Conservation (phyloP, 495 filamentous ascomycete species). For the Neurospora tetraspora region DNA sequence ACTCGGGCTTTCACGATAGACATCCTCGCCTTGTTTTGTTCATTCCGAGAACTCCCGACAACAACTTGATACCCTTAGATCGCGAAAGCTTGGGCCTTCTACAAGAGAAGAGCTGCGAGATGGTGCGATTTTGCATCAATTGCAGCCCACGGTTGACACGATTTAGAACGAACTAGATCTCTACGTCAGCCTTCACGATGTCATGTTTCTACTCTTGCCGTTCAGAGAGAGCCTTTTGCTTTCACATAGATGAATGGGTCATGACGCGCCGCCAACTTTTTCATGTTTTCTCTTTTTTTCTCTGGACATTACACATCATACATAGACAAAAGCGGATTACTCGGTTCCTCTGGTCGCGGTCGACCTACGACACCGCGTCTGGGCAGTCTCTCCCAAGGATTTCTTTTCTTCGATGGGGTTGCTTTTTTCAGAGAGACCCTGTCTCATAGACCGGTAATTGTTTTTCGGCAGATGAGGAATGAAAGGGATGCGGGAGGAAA, state of each 20-base stretch:
- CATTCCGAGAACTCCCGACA: slow-evolving; percentile 16
- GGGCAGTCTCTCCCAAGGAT: slow-evolving; percentile 15
- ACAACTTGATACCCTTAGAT: slow-evolving; percentile 36
- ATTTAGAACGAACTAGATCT: slow-evolving; percentile 25
- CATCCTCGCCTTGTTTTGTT: slow-evolving; percentile 13
- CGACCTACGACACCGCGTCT: slow-evolving; percentile 15
- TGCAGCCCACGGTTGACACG: slow-evolving; percentile 19
- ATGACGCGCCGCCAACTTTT: slow-evolving; percentile 24
- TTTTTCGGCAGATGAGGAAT: slow-evolving; percentile 32
- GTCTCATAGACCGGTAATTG: slow-evolving; percentile 33
- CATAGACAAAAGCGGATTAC: slow-evolving; percentile 56
- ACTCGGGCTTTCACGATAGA: slow-evolving; percentile 25
- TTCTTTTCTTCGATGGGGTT: slow-evolving; percentile 16
- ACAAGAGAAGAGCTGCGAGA: slow-evolving; percentile 14
- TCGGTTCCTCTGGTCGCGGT: slow-evolving; percentile 37
- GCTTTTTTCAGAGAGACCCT: slow-evolving; percentile 19
- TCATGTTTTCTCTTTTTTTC: slow-evolving; percentile 25
- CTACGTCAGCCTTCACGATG: slow-evolving; percentile 22
- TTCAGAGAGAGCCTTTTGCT: slow-evolving; percentile 30
- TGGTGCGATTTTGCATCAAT: slow-evolving; percentile 17
- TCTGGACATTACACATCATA: slow-evolving; percentile 25
- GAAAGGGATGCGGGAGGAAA: slow-evolving; percentile 14
- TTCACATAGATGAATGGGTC: slow-evolving; percentile 31
- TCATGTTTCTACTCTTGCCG: slow-evolving; percentile 32
- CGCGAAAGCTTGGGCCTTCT: slow-evolving; percentile 18